These are phyloP conservation scores for Termitomyces eurrhizus DNA, from an alignment of 768 basidiomycete genomes.

Conservation along the genomic window DNA sequence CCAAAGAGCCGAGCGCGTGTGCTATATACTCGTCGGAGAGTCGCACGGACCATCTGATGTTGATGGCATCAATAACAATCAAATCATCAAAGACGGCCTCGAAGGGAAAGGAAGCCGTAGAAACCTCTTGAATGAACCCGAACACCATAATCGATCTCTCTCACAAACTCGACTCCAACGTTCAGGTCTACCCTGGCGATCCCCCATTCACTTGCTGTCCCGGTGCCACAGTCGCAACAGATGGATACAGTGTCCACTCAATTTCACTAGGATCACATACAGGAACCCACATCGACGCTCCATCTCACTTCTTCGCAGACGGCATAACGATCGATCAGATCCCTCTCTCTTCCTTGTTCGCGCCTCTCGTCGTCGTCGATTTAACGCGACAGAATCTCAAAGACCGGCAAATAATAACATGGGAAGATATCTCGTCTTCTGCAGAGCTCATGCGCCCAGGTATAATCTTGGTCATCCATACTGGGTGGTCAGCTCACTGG, in stretches of 20 bases:
- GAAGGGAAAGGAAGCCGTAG: neutral
- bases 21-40: conserved; percentile 2
- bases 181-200: conserved; percentile 55
- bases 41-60: conserved; percentile 16
- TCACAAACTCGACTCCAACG: conserved; percentile 40
- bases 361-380: conserved; percentile 54
- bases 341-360: conserved; percentile 48
- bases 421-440: conserved; percentile 43
- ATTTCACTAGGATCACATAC: conserved; percentile 65
- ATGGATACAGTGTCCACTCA: conserved; percentile 48
- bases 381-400: conserved; percentile 28
- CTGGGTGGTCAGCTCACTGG: conserved; percentile 66
- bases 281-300: conserved; percentile 79
- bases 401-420: conserved; percentile 45
- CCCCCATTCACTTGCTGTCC: conserved; percentile 39
- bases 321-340: conserved; percentile 59
- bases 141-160: conserved; percentile 48
- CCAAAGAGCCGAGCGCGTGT: neutral
- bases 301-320: conserved; percentile 62
- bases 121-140: conserved; percentile 5
- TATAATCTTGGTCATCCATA: conserved; percentile 53
- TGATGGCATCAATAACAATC: neutral
- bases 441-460: conserved; percentile 34
- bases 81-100: neutral
- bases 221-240: conserved; percentile 34